A percentile compares a stretch with the other conserved stretches of the same genome.
phyloP scores from a whole-genome alignment of 78 protist genomes.

The Planoprotostelium fungivorum region DNA sequence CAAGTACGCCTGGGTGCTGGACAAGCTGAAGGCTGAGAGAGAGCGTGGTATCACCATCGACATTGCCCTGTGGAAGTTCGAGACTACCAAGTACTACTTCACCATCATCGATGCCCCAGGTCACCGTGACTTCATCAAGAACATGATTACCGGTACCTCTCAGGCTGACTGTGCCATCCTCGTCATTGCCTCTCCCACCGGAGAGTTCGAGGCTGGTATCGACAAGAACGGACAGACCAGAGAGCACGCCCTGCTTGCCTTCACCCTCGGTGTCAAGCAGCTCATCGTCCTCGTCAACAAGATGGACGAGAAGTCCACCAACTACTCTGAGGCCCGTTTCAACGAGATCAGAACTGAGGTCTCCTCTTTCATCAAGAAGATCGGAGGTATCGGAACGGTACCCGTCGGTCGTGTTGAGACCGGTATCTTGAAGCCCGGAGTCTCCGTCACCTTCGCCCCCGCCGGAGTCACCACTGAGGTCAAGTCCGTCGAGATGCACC shows the following conservation, averaged over 20 bases:
- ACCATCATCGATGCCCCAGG: conserved; percentile 99
- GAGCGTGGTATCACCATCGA: conserved; percentile 88
- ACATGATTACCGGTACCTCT: conserved; percentile 99
- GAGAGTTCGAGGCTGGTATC: conserved; percentile 97
- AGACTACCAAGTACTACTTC: conserved; percentile 86
- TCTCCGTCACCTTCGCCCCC: conserved; percentile 92
- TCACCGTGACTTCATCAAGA: conserved; percentile 99
- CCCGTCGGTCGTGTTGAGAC: conserved; percentile 98
- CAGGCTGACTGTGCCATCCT: conserved; percentile 94
- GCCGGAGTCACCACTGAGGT: conserved; percentile 81
- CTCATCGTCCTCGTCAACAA: conserved; percentile 94
- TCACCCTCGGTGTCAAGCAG: conserved; percentile 95
- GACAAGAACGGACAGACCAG: conserved; percentile 95
- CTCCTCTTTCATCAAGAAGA: conserved; percentile 79
- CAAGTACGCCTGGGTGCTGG: conserved; percentile 96
- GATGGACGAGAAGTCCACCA: conserved; percentile 90
- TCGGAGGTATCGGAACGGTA: conserved; percentile 95
- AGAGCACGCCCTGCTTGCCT: conserved; percentile 97
- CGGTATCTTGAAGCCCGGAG: conserved; percentile 91
- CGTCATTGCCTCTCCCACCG: conserved; percentile 84
- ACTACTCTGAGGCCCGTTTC: conserved; percentile 81
- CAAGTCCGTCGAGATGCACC: conserved; percentile 99
- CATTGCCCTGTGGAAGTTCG: conserved; percentile 93
- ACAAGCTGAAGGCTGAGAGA: conserved; percentile 92
- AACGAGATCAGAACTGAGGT: conserved; percentile 86